Conservation (phyloP, 164 flowering plant genomes). For the Pachysandra terminalis region DNA sequence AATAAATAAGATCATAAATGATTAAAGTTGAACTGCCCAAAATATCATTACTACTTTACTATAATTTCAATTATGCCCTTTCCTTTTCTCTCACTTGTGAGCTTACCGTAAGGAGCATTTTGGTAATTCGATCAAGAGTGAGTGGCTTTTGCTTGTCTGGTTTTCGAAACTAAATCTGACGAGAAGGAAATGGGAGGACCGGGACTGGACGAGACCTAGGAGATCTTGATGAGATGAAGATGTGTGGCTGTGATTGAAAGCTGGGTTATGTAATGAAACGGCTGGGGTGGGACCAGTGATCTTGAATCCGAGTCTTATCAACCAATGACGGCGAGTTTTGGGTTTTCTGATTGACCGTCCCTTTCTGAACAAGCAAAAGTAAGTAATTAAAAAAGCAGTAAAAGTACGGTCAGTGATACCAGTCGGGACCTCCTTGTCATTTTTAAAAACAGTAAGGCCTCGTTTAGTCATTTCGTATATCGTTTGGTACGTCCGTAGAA, state of each 20-base stretch:
- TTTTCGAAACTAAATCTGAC: too few relatives aligned
- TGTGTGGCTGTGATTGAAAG: conserved; percentile 28
- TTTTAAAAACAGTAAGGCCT: not conserved
- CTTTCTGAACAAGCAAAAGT: conserved; percentile 10
- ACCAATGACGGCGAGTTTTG: conserved; percentile 17
- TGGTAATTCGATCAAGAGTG: too few relatives aligned
- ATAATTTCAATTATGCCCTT: not conserved
- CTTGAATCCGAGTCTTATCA: conserved; percentile 7
- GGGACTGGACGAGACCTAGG: conserved; percentile 19
- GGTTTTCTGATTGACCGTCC: conserved; percentile 14
- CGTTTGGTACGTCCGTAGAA: too few relatives aligned
- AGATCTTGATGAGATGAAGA: conserved; percentile 8
- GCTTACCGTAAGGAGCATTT: conserved; percentile 29
- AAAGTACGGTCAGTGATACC: conserved; percentile 4
- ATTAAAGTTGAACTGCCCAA: conserved; percentile 4
- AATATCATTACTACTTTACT: not conserved
- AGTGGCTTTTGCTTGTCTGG: too few relatives aligned
- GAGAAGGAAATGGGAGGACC: conserved; percentile 21
- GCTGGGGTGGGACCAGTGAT: not conserved
- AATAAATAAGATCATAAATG: too few relatives aligned
- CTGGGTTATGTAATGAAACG: not conserved
- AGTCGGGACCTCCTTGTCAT: not conserved
- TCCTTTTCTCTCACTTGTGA: too few relatives aligned
- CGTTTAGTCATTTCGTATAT: not conserved
- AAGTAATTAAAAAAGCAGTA: conserved; percentile 6